phyloP scores from a whole-genome alignment of 75 land plant genomes.

The Selaginella moellendorffii region DNA sequence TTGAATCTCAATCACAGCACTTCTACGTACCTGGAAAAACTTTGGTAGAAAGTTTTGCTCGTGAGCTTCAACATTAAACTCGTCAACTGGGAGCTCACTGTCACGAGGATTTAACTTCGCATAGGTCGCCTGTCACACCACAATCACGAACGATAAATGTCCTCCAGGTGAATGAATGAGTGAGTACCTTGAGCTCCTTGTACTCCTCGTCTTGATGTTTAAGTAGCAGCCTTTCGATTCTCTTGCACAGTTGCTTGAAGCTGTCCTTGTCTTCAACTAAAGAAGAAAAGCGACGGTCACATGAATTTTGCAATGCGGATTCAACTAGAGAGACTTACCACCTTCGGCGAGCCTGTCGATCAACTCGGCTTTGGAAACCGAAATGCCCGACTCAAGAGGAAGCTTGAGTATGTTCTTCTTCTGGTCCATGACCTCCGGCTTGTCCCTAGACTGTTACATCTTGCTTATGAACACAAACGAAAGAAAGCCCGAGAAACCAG shows the following conservation, averaged over 20 bases:
- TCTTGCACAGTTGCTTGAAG: too few species aligned
- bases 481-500: too few species aligned
- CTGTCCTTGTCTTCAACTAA: neutral
- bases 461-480: too few species aligned
- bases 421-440: neutral
- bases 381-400: neutral
- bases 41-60: neutral
- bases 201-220: neutral
- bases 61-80: neutral
- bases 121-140: neutral
- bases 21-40: neutral
- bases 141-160: neutral
- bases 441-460: too few species aligned
- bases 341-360: neutral
- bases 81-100: neutral
- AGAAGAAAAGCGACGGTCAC: neutral
- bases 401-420: neutral
- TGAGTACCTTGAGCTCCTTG: neutral
- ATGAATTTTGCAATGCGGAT: neutral
- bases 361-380: neutral
- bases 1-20: neutral
- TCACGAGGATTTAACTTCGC: neutral
- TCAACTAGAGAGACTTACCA: neutral
- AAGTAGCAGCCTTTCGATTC: too few species aligned
- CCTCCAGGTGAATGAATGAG: neutral